Percentiles rank a stretch among this genome's conserved stretches.
These are phyloP conservation scores for Pisolithus microcarpus DNA, from an alignment of 768 basidiomycete genomes.

Conservation along the genomic window DNA sequence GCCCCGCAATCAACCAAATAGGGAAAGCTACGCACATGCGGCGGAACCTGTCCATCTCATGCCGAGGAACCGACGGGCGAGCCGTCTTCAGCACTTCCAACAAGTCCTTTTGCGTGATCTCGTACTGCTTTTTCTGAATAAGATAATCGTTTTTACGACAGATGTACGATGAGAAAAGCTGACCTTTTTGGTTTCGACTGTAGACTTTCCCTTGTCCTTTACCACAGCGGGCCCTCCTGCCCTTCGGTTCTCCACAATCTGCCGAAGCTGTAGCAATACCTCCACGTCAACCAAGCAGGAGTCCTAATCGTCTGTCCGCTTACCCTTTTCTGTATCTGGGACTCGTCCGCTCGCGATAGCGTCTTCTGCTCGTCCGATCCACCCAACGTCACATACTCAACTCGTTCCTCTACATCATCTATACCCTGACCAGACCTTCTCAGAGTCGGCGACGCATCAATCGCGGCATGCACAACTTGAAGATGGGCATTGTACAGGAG, in stretches of 20 bases:
- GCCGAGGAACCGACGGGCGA: slow-evolving; percentile 73
- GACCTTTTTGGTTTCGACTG: slow-evolving; percentile 20
- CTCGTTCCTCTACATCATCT: slow-evolving; percentile 26
- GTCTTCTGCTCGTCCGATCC: slow-evolving; percentile 30
- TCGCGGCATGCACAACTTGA: slow-evolving; percentile 74
- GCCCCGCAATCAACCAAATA: slow-evolving; percentile 2
- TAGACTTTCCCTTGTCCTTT: not conserved
- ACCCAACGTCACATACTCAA: slow-evolving; percentile 59
- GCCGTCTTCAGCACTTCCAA: slow-evolving; percentile 55
- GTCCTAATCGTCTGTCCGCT: slow-evolving; percentile 6
- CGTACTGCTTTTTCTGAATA: slow-evolving; percentile 32
- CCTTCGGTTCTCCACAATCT: slow-evolving; percentile 4
- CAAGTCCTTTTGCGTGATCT: slow-evolving; percentile 62
- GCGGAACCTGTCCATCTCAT: slow-evolving; percentile 66
- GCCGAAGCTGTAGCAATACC: slow-evolving; percentile 13
- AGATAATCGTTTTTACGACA: not conserved
- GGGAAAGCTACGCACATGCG: slow-evolving; percentile 58
- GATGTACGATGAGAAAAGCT: not conserved
- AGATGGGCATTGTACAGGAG: slow-evolving; percentile 94
- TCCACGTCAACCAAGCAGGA: slow-evolving; percentile 9
- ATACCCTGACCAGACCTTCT: slow-evolving; percentile 7
- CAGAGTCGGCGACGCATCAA: slow-evolving; percentile 31
- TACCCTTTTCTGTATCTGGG: slow-evolving; percentile 60
- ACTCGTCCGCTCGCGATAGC: slow-evolving; percentile 63
- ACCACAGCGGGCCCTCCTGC: too few species aligned